Evolutionary conservation across 1,139 yeast genomes (phyloP).

Genomic region (Suhomyces chickasaworum): DNA sequence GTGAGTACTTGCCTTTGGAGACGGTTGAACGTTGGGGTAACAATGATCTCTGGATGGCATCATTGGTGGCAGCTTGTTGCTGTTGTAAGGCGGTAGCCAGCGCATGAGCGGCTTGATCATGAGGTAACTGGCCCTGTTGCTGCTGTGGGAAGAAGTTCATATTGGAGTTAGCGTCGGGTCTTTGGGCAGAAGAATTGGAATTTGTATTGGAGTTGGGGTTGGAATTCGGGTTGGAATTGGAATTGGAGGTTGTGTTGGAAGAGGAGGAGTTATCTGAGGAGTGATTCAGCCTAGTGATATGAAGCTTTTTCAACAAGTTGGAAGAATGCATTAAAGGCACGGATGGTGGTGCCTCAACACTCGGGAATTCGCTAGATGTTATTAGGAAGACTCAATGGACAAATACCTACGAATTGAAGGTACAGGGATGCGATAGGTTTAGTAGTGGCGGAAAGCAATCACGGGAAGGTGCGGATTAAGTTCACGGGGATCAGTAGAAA

Average conservation of each 20-base stretch:
- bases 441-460: constrained; percentile 1
- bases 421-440: not conserved
- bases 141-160: constrained; percentile 19
- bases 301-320: constrained; percentile 27
- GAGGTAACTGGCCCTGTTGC: constrained; percentile 8
- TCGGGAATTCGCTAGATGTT: not conserved
- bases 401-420: not conserved
- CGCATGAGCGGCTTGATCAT: constrained; percentile 1
- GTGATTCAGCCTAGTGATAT: constrained; percentile 23
- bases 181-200: not conserved
- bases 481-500: not conserved
- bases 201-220: not conserved
- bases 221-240: not conserved
- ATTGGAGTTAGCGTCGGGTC: not conserved
- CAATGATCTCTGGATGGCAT: constrained; percentile 26
- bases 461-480: not conserved
- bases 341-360: constrained; percentile 2
- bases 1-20: constrained; percentile 58
- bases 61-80: constrained; percentile 18
- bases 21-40: constrained; percentile 30
- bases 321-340: constrained; percentile 23
- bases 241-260: not conserved
- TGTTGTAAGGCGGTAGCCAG: constrained; percentile 1
- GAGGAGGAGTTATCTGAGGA: constrained; percentile 7
- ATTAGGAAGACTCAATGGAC: not conserved